Evolutionary conservation across 306 rosid species (phyloP).

Genomic region (Purshia tridentata): DNA sequence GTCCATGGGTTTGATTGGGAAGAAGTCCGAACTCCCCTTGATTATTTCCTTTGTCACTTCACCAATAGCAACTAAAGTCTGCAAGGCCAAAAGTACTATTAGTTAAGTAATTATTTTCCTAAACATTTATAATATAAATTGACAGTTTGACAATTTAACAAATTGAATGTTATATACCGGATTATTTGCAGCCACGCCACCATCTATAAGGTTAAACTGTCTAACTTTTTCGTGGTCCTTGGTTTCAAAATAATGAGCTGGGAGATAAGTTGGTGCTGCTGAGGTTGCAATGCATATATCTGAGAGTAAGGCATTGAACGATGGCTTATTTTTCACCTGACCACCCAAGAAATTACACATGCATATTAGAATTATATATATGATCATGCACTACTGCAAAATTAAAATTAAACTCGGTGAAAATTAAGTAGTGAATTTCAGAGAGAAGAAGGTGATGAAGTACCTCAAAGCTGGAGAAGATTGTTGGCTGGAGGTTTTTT

Average conservation of each 20-base stretch:
- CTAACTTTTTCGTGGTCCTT: conserved; percentile 5
- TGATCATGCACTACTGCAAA: not conserved
- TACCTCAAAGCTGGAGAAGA: conserved; percentile 65
- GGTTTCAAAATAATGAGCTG: conserved; percentile 58
- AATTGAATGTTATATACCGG: conserved; percentile 36
- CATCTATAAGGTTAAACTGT: conserved; percentile 58
- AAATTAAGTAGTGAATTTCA: not conserved
- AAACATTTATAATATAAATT: no score
- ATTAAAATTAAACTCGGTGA: not conserved
- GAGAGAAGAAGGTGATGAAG: not conserved
- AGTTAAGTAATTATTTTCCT: no score
- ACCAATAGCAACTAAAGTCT: conserved; percentile 51
- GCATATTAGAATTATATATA: no score
- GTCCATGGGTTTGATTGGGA: conserved; percentile 31
- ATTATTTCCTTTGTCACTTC: conserved; percentile 47
- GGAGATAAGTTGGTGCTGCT: conserved; percentile 78
- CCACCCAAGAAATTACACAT: not conserved
- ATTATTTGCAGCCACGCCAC: conserved; percentile 72
- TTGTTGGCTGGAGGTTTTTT: conserved; percentile 50
- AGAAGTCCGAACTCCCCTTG: conserved; percentile 24
- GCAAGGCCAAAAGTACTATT: not conserved
- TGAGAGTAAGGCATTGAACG: conserved; percentile 27
- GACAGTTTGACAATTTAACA: no score
- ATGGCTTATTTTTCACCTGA: conserved; percentile 38
- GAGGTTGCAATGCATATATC: conserved; percentile 70